Evolutionary conservation across 2,329 filamentous ascomycete species (phyloP), one percentile per base, ranked within the genome.

Genomic region (Chaetomiaceae sp.): DNA sequence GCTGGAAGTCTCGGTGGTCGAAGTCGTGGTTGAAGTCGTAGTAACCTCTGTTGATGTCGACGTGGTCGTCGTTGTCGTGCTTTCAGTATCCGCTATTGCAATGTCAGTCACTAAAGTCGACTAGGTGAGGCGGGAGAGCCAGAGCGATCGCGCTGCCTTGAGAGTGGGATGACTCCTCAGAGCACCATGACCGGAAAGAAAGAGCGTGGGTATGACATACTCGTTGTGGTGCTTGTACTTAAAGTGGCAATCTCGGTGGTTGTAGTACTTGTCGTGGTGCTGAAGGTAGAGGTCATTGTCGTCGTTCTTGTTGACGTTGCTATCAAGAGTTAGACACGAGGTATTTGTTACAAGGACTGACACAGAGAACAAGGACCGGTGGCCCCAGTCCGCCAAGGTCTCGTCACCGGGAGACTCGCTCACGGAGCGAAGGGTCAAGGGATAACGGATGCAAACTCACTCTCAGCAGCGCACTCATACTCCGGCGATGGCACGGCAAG

Each of bases 151-250:
- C 25, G 5, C 25, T 9, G 25, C 9, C 6, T 27, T 27, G 25
- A 27, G 9, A 27, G 25, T 27, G 9, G 25, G 5, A 27, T 5
- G 5, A 9, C 25, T 6, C 5, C 25, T 27, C 9, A 27, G 6
- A 27, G 9, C 25, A 27, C n/a, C n/a, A n/a, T n/a, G n/a, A n/a
- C n/a, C n/a, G n/a, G n/a, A n/a, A n/a, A n/a, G n/a, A n/a, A n/a
- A n/a, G n/a, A n/a, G n/a, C n/a, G n/a, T n/a, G n/a, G n/a, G n/a
- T n/a, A n/a, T n/a, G 25, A 27, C 25, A 27, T 39, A 4, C 17
- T 23, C n/a, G n/a, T n/a, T 5, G 52, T 45, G 12, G 39, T 54
- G 19, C 34, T 47, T 29, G 40, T 40, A 19, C 43, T 54, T 8
- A 38, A 39, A 2, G 46, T 54, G 31, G 31, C 33, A 6, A 40